Evolutionary conservation across 2,329 filamentous ascomycete species (phyloP).

Genomic region (Aureobasidium sp.): DNA sequence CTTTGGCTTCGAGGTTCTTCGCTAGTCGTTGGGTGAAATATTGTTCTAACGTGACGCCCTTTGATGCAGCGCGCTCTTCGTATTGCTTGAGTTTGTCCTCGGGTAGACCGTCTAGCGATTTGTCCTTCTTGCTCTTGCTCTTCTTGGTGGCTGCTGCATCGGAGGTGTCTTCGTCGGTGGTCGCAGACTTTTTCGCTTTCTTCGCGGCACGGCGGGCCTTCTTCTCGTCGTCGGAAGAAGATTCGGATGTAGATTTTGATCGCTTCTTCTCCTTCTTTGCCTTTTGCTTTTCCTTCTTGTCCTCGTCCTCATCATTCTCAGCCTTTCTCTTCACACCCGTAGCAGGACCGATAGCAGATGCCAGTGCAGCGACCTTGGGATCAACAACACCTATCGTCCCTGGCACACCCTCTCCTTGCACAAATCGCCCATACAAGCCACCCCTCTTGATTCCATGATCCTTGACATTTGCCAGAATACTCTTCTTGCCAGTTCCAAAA

Average conservation of each 20-base stretch:
- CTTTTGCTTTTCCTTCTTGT: constrained; percentile 6
- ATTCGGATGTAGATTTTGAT: constrained; percentile 4
- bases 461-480: constrained; percentile 39
- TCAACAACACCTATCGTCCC: constrained; percentile 50
- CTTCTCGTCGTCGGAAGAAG: constrained; percentile 13
- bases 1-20: constrained; percentile 9
- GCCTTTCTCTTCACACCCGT: constrained; percentile 12
- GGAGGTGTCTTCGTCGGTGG: neutral
- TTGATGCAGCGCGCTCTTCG: constrained; percentile 24
- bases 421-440: constrained; percentile 76
- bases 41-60: constrained; percentile 26
- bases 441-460: constrained; percentile 39
- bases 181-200: neutral
- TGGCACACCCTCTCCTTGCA: constrained; percentile 66
- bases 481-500: constrained; percentile 53
- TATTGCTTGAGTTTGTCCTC: constrained; percentile 22
- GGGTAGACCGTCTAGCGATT: constrained; percentile 23
- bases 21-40: constrained; percentile 1
- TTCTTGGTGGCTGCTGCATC: neutral
- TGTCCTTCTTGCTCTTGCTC: constrained; percentile 7
- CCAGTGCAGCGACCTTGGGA: constrained; percentile 11
- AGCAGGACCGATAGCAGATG: neutral
- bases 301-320: constrained; percentile 10
- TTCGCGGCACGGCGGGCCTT: constrained; percentile 14
- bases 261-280: constrained; percentile 15